These are phyloP conservation scores for Claviceps spartinae DNA, from an alignment of 2,329 filamentous ascomycete species.

Conservation along the genomic window DNA sequence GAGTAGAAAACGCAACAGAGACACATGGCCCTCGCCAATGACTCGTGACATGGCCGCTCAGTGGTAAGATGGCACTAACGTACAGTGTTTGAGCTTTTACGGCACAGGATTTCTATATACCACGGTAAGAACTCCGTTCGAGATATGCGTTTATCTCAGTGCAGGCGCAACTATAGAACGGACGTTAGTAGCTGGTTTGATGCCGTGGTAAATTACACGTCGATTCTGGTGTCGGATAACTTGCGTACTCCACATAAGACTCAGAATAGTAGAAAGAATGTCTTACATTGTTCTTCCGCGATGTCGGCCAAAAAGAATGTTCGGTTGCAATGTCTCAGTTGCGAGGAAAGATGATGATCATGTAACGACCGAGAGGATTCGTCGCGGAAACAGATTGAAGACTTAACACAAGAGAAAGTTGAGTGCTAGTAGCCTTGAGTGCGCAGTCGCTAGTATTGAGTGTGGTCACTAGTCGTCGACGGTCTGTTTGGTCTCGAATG, in stretches of 20 bases:
- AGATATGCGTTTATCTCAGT: not conserved
- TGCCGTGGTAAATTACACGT: not conserved
- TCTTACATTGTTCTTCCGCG: not conserved
- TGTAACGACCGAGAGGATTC: not conserved
- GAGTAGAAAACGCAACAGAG: not conserved
- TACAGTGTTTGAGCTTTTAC: not conserved
- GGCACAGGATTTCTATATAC: not conserved
- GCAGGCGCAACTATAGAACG: not conserved
- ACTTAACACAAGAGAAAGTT: not conserved
- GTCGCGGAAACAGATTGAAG: not conserved
- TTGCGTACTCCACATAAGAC: not conserved
- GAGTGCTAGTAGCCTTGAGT: not conserved
- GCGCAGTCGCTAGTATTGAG: not conserved
- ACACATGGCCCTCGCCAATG: not conserved
- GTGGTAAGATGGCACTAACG: not conserved
- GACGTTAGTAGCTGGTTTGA: not conserved
- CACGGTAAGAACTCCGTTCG: not conserved
- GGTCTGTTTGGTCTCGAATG: not conserved
- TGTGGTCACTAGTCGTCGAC: not conserved
- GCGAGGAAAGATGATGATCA: not conserved
- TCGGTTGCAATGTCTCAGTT: slow-evolving; percentile 1
- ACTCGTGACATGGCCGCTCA: not conserved
- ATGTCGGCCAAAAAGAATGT: not conserved
- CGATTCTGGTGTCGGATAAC: not conserved
- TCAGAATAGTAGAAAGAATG: not conserved